Base-by-base conservation (phyloP, 176 grass and related monocot genomes). In the Aegilops umbellulata region DNA sequence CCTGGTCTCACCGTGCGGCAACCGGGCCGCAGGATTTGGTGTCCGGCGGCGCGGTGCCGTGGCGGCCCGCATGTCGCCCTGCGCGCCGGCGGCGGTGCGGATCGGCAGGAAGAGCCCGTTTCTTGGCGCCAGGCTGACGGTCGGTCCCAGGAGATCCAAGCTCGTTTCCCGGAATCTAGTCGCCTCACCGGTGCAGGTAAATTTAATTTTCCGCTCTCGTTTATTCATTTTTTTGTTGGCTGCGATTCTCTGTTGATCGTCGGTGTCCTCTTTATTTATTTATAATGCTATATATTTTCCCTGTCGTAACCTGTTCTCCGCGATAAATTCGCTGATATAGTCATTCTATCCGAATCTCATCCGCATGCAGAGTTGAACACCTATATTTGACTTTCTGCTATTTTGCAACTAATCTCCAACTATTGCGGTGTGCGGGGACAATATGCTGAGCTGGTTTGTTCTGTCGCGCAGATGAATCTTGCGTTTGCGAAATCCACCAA, bases 181-280 rank as follows among this genome's bases (percentile, higher is more conserved):
- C 39, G 86, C 88, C 38, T 82, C 91, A 46, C 80, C 92, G 60
- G 72, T 88, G 20, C 86, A 89, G 86, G 94, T 99, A 69, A 80
- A 80, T 84, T 85, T 24, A 76, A 32, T 51, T 31, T 23, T 42
- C 25, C 27, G 14, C 30, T 55, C 8, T 49, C 62, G 8, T 58
- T 65, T 60, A 68, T 41, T 75, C 13, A 78, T 19, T 10, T 46
- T 36, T 82, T 57, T 24, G 5, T 31, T 57, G 4, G 22, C 15
- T 57, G 4, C 4, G 0, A 77, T 80, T 80, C 69, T 26, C 1
- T 46, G 1, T 85, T 5, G 19, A n/a, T 72, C 55, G 35, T 47
- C 4, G 2, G 7, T 22, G 27, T 41, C 49, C 49, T 53, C 0
- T 53, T 47, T 53, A n/a, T 53, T 51, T 49, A 49, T 12, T 7